Percentiles rank a stretch among this genome's conserved stretches.
Conservation (phyloP, 768 basidiomycete species). For the Russula ochroleuca region DNA sequence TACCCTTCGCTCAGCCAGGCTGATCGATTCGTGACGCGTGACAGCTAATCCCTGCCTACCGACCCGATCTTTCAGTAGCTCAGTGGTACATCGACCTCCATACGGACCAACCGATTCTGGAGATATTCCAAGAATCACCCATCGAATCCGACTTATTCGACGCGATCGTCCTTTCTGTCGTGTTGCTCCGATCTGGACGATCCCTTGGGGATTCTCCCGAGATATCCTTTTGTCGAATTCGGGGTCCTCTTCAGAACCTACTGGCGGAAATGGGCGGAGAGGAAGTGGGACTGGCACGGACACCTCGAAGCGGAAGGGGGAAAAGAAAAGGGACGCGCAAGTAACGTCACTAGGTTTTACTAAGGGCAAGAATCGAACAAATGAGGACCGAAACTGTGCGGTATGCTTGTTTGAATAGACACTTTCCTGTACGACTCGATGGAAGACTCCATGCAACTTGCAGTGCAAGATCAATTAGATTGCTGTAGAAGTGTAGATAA, state of each 20-base stretch:
- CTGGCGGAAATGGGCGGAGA: no score
- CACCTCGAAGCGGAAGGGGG: no score
- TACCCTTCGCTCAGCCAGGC: neutral
- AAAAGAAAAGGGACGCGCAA: no score
- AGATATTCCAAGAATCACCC: slow-evolving; percentile 7
- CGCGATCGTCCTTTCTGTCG: slow-evolving; percentile 7
- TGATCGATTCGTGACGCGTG: neutral
- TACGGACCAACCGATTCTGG: neutral
- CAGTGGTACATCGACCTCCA: slow-evolving; percentile 1
- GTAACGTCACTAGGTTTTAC: no score
- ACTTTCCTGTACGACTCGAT: no score
- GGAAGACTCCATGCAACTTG: no score
- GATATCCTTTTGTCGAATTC: neutral
- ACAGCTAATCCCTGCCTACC: slow-evolving; percentile 11
- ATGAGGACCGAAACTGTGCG: no score
- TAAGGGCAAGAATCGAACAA: no score
- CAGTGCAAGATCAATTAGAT: no score
- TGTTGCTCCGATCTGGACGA: slow-evolving; percentile 11
- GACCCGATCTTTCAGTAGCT: slow-evolving; percentile 15
- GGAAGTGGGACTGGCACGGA: no score
- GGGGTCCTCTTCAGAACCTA: neutral
- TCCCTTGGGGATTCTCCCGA: neutral
- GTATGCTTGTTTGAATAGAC: no score
- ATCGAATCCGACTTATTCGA: slow-evolving; percentile 6
- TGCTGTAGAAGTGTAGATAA: no score